Percentiles rank a stretch among this genome's conserved stretches.
These are phyloP conservation scores for Termitomyces sp. DNA, from an alignment of 768 basidiomycete genomes.

Conservation along the genomic window DNA sequence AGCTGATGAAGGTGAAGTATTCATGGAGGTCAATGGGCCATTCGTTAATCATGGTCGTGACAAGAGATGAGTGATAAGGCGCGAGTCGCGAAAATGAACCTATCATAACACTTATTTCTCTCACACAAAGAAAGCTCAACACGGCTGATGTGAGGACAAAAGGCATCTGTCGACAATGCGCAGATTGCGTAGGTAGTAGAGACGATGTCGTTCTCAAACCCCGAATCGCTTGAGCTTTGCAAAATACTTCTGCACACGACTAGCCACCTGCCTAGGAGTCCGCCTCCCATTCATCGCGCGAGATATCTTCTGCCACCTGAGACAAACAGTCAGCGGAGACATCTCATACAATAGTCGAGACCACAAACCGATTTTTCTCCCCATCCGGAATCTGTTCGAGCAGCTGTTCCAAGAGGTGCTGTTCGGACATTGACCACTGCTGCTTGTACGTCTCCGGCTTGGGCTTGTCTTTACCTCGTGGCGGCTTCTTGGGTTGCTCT, in stretches of 20 bases:
- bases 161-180: no score
- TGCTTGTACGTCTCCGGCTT: slow-evolving; percentile 82
- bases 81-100: no score
- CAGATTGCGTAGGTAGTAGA: neutral
- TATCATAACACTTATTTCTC: no score
- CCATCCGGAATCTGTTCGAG: slow-evolving; percentile 76
- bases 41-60: no score
- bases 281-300: slow-evolving; percentile 74
- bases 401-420: slow-evolving; percentile 72
- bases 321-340: slow-evolving; percentile 1
- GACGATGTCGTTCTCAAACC: neutral
- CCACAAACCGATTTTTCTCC: slow-evolving; percentile 66
- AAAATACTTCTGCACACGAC: slow-evolving; percentile 86
- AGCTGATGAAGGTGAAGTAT: no score
- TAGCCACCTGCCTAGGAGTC: slow-evolving; percentile 84
- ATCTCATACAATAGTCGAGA: neutral
- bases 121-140: no score
- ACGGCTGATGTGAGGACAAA: no score
- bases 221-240: slow-evolving; percentile 81
- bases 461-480: slow-evolving; percentile 31
- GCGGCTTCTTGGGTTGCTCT: neutral
- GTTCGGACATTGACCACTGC: slow-evolving; percentile 74
- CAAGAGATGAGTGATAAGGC: no score
- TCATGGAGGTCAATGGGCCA: no score
- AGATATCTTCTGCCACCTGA: slow-evolving; percentile 80